These are phyloP conservation scores for Zea mays DNA, from an alignment of 176 grass and related monocot species.

Conservation along the genomic window DNA sequence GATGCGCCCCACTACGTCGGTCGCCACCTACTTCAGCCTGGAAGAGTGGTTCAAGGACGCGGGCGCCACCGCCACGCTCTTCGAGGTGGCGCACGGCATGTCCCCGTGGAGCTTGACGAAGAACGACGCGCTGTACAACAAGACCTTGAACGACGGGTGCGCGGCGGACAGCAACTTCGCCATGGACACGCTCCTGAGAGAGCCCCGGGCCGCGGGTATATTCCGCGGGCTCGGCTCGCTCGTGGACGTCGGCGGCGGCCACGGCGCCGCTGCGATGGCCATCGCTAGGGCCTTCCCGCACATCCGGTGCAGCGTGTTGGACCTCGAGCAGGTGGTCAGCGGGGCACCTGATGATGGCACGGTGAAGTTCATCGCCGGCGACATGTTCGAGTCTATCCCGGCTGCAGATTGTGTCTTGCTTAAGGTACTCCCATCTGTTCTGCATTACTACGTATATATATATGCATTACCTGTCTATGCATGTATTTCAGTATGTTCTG, in stretches of 20 bases:
- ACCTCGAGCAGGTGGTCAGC: background rate
- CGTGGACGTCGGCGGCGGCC: constrained; percentile 38
- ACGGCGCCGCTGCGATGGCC: background rate
- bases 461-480: too few species aligned
- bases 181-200: constrained; percentile 27
- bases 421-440: background rate
- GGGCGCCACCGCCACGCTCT: background rate
- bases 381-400: constrained; percentile 18
- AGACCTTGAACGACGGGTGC: background rate
- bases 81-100: background rate
- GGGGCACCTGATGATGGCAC: too few species aligned
- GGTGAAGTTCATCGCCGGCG: background rate
- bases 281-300: constrained; percentile 39
- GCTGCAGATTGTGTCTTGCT: background rate
- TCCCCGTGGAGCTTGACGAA: background rate
- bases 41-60: background rate
- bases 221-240: constrained; percentile 27
- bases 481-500: background rate
- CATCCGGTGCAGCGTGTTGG: constrained; percentile 32
- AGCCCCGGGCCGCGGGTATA: background rate
- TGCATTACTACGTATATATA: too few species aligned
- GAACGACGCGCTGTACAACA: background rate
- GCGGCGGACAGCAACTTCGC: background rate
- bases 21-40: background rate
- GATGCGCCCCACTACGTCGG: background rate